Conservation (phyloP, 441 rosid genomes). For the Lepidium campestre region DNA sequence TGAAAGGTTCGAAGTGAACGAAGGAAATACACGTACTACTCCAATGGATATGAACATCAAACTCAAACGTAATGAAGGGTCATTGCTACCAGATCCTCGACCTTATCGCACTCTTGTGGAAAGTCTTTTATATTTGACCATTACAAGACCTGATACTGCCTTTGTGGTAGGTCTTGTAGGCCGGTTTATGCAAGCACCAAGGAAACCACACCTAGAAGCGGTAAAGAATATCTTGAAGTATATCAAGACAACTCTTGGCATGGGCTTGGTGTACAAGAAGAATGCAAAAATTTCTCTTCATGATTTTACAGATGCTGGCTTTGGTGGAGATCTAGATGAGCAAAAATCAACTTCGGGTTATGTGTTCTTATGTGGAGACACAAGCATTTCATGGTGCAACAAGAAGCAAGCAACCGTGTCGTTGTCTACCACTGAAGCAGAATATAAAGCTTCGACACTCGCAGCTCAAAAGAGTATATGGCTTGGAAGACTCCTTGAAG, state of each 20-base stretch:
- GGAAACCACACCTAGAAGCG: background rate
- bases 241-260: background rate
- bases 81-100: background rate
- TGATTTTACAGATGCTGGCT: background rate
- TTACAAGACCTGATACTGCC: background rate
- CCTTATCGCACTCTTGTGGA: background rate
- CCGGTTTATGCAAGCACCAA: background rate
- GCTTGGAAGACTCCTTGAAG: background rate
- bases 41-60: background rate
- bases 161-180: background rate
- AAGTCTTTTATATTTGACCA: background rate
- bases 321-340: background rate
- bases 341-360: background rate
- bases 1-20: background rate
- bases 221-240: background rate
- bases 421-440: background rate
- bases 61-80: background rate
- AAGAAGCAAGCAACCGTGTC: background rate
- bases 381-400: background rate
- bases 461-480: background rate
- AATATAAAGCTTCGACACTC: background rate
- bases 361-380: background rate
- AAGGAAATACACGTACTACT: background rate
- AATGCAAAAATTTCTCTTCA: background rate
- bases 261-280: background rate